Conservation (phyloP, 352 stramenopile species). For the Pythium insidiosum region DNA sequence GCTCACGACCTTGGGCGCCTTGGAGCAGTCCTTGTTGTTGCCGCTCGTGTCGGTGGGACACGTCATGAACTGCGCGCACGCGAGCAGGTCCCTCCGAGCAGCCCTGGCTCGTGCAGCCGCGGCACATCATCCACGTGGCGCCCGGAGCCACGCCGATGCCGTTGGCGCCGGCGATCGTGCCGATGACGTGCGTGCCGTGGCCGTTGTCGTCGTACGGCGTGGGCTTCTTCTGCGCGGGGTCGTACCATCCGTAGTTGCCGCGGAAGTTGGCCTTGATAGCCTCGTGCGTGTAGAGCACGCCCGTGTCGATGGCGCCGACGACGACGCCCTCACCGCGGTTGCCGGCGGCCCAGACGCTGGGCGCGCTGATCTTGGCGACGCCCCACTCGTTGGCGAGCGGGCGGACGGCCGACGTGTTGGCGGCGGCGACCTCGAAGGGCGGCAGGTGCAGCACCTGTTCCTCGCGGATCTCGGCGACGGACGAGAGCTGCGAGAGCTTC, state of each 20-base stretch:
- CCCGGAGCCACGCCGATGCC: slow-evolving; percentile 30
- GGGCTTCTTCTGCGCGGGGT: slow-evolving; percentile 11
- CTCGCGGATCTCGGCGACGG: slow-evolving; percentile 12
- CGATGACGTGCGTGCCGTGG: slow-evolving; percentile 28
- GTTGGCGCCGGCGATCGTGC: slow-evolving; percentile 21
- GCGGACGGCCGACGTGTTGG: not conserved
- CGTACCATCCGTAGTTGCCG: slow-evolving; percentile 18
- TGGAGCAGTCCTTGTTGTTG: slow-evolving; percentile 18
- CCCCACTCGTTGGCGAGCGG: slow-evolving; percentile 17
- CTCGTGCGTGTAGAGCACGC: slow-evolving; percentile 18
- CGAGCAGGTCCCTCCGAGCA: slow-evolving; percentile 15
- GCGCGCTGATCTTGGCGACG: slow-evolving; percentile 15
- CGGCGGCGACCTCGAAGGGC: not conserved
- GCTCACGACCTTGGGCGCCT: slow-evolving; percentile 23
- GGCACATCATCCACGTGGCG: slow-evolving; percentile 26
- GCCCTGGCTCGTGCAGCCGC: slow-evolving; percentile 6
- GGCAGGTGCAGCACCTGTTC: slow-evolving; percentile 6
- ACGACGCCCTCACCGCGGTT: slow-evolving; percentile 19
- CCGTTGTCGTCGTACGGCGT: slow-evolving; percentile 14
- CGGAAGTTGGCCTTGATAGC: slow-evolving; percentile 19
- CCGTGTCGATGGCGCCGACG: slow-evolving; percentile 24
- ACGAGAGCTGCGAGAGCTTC: slow-evolving; percentile 9
- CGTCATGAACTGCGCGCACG: slow-evolving; percentile 29
- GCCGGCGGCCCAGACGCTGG: slow-evolving; percentile 17
- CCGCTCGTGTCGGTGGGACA: slow-evolving; percentile 18